Conservation (phyloP, 495 filamentous ascomycete genomes). For the Neurospora sp. region DNA sequence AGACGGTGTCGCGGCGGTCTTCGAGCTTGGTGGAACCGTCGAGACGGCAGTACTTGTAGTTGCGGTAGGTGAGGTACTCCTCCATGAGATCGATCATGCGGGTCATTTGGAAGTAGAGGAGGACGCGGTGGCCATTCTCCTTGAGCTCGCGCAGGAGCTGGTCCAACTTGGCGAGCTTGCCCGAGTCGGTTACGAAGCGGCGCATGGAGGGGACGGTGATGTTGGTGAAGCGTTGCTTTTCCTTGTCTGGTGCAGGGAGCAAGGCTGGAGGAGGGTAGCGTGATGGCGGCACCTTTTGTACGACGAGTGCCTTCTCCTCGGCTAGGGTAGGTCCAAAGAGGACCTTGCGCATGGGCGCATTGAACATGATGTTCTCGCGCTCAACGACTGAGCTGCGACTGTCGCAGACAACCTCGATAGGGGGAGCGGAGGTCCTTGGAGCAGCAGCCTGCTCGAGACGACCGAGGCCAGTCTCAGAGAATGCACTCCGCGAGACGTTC, state of each 20-base stretch:
- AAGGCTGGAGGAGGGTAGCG: conserved; percentile 53
- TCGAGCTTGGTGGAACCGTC: conserved; percentile 98
- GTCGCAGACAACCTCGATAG: conserved; percentile 67
- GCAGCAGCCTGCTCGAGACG: conserved; percentile 70
- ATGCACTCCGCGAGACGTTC: conserved; percentile 62
- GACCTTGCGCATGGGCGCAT: conserved; percentile 57
- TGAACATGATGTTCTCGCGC: conserved; percentile 70
- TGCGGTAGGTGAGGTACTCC: conserved; percentile 95
- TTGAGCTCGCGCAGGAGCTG: conserved; percentile 79
- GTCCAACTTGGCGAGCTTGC: conserved; percentile 90
- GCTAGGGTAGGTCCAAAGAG: conserved; percentile 56
- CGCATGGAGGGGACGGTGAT: conserved; percentile 97
- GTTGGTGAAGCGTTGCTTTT: conserved; percentile 73
- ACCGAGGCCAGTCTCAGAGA: conserved; percentile 57
- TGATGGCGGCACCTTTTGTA: conserved; percentile 52
- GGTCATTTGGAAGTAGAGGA: conserved; percentile 99
- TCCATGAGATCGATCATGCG: conserved; percentile 99
- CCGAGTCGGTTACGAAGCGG: conserved; percentile 94
- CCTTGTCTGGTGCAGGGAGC: conserved; percentile 65
- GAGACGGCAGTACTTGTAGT: conserved; percentile 95
- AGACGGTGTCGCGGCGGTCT: conserved; percentile 90
- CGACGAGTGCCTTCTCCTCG: conserved; percentile 64
- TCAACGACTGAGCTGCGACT: conserved; percentile 57
- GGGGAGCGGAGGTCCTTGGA: conserved; percentile 74
- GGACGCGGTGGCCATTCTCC: conserved; percentile 82